A percentile compares a stretch with the other conserved stretches of the same genome.
phyloP scores from a whole-genome alignment of 352 stramenopile genomes.

The Pilasporangium apinafurcum region DNA sequence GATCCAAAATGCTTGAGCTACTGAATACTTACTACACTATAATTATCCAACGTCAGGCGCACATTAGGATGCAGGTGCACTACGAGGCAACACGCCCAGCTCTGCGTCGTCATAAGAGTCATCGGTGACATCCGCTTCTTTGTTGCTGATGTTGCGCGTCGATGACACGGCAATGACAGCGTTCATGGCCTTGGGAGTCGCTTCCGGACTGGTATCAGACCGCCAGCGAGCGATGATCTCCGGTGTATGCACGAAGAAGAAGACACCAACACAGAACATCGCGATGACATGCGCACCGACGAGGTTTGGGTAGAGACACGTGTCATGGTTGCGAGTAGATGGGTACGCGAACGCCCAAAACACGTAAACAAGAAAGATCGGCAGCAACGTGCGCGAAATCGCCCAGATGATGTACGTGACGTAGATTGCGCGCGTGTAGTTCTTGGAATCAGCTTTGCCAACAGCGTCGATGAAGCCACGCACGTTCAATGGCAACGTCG shows the following conservation, averaged over 20 bases:
- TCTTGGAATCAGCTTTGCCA: constrained; percentile 52
- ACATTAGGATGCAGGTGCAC: constrained; percentile 18
- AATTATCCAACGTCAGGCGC: too few species aligned
- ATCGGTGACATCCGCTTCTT: constrained; percentile 25
- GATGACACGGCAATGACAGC: constrained; percentile 35
- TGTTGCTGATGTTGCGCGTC: constrained; percentile 21
- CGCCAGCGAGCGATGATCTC: constrained; percentile 44
- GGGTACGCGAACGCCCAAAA: constrained; percentile 72
- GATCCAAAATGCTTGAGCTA: too few species aligned
- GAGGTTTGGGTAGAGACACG: constrained; percentile 74
- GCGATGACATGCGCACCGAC: constrained; percentile 73
- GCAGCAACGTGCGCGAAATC: constrained; percentile 61
- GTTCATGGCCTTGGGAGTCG: constrained; percentile 13
- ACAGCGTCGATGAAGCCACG: constrained; percentile 72
- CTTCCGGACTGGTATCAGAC: constrained; percentile 10
- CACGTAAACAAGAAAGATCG: constrained; percentile 69
- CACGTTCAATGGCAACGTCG: constrained; percentile 69
- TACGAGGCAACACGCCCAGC: constrained; percentile 45
- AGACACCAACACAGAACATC: constrained; percentile 76
- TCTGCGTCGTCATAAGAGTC: constrained; percentile 63
- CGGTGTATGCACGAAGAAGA: constrained; percentile 76
- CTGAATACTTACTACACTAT: too few species aligned
- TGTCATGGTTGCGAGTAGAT: constrained; percentile 63
- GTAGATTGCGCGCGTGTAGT: constrained; percentile 67
- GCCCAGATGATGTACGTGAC: constrained; percentile 70